phyloP scores from a whole-genome alignment of 805 yeast species.

The fission yeast (Schizosaccharomyces pombe) region DNA sequence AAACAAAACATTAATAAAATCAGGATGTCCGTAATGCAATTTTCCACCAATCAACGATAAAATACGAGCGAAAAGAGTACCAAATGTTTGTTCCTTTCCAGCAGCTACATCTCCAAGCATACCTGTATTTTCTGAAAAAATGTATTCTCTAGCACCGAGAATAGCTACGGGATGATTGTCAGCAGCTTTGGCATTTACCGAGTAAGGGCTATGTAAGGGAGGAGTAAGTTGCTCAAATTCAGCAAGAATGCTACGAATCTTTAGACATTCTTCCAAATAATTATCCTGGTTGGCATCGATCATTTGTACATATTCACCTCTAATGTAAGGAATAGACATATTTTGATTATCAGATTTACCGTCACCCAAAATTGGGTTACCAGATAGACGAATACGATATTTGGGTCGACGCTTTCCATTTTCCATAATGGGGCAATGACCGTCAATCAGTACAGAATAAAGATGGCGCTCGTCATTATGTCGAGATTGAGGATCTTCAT shows the following conservation, averaged over 20 bases:
- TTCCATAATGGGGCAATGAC: conserved; percentile 29
- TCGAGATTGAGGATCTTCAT: conserved; percentile 47
- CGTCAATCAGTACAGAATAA: conserved; percentile 51
- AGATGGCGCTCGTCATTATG: conserved; percentile 25
- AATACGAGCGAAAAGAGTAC: conserved; percentile 82
- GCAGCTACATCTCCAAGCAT: conserved; percentile 91
- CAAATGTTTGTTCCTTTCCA: conserved; percentile 91
- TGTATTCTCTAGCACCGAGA: conserved; percentile 84
- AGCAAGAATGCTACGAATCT: conserved; percentile 63
- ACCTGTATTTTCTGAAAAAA: conserved; percentile 80
- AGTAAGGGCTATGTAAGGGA: conserved; percentile 24
- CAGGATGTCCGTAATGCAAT: conserved; percentile 91
- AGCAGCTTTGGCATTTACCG: conserved; percentile 30
- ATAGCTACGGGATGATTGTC: conserved; percentile 50
- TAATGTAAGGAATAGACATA: conserved; percentile 57
- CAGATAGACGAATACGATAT: conserved; percentile 53
- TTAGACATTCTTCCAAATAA: conserved; percentile 79
- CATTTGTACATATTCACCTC: conserved; percentile 89
- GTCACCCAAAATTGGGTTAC: conserved; percentile 91
- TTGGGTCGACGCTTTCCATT: conserved; percentile 38
- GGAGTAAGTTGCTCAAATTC: conserved; percentile 67
- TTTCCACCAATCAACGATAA: conserved; percentile 86
- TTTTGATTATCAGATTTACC: conserved; percentile 94
- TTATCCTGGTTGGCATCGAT: conserved; percentile 94
- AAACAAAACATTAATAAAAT: conserved; percentile 66